Evolutionary conservation across 371 early-diverging fungal species (phyloP).

Genomic region (Mitosporidium daphniae): DNA sequence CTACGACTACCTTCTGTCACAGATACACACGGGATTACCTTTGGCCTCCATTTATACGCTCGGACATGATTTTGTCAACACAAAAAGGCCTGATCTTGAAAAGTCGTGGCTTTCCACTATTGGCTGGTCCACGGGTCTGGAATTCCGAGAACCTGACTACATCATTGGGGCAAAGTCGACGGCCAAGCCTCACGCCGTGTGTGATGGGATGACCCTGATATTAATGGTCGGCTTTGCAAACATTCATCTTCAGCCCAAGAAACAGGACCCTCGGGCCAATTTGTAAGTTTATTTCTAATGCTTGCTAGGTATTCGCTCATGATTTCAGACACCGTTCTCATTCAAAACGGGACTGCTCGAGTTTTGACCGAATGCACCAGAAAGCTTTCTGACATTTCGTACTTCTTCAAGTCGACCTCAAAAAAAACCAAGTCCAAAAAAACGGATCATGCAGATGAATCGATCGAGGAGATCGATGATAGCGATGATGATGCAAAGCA

Average conservation of each 20-base stretch:
- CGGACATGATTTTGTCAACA: slow-evolving; percentile 20
- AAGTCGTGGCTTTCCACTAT: slow-evolving; percentile 32
- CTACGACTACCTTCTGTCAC: no score
- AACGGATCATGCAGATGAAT: not conserved
- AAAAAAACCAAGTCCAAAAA: not conserved
- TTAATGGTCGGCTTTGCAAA: slow-evolving; percentile 46
- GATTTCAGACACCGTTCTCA: slow-evolving; percentile 35
- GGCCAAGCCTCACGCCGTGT: no score
- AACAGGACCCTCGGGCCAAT: no score
- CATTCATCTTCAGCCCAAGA: slow-evolving; percentile 28
- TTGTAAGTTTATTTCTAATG: no score
- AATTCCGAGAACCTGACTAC: slow-evolving; percentile 46
- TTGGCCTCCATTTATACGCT: slow-evolving; percentile 32
- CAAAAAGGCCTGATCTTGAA: slow-evolving; percentile 42
- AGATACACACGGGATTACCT: no score
- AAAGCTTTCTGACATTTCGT: slow-evolving; percentile 26
- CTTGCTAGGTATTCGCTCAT: slow-evolving; percentile 25
- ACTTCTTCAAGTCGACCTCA: slow-evolving; percentile 19
- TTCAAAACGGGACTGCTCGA: slow-evolving; percentile 17
- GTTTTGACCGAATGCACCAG: slow-evolving; percentile 30
- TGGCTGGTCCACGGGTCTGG: slow-evolving; percentile 57
- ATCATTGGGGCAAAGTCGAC: slow-evolving; percentile 23
- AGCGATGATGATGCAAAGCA: slow-evolving; percentile 7
- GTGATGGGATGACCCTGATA: slow-evolving; percentile 48
- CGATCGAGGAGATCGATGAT: slow-evolving; percentile 4